Evolutionary conservation across 768 basidiomycete genomes (phyloP), one percentile per base, ranked within the genome.

Genomic region (Calocybe cyanea): DNA sequence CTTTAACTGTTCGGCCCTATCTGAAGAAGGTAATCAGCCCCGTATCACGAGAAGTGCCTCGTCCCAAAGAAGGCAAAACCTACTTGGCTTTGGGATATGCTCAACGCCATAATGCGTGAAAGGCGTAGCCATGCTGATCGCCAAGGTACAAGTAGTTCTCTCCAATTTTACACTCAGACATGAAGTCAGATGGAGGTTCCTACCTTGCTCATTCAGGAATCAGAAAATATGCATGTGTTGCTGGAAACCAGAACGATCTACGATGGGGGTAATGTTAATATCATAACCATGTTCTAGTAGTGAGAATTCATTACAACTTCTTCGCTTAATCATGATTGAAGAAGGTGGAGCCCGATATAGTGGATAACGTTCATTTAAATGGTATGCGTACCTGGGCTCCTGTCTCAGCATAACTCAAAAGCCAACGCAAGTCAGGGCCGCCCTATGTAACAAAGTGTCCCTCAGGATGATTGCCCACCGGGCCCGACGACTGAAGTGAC

Each of bases 1-100:
- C 67, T 73, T 72, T 72, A 72, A 71, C 61, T 61, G 58, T 64
- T 65, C 57, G 50, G 55, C 44, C 49, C 49, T 52, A 52, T 40
- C 49, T 50, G 48, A 49, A 54, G 47, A 43, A 50, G 49, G 51
- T 47, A 51, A 49, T 53, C 41, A 35, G 43, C 49, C 49, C 44
- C 46, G 43, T 51, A 57, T 54, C 50, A 44, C 40, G 46, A 51
- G 51, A 46, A 43, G 54, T 30, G 35, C 50, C 43, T 43, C 49
- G 43, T 51, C 45, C 43, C 45, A 41, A 35, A 46, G 44, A 49
- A 45, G 25, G 23, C 24, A 49, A 37, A 28, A 44, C 50, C 52
- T 50, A 48, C 48, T 17, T 42, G 42, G 42, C 41, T 55, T 39
- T 53, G 49, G 37, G 40, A 41, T 24, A 41, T 39, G 49, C 43